Evolutionary conservation across 225 moss, liverwort and hornwort species (phyloP), one percentile per base, ranked within the genome.

Genomic region (Bryum argenteum): DNA sequence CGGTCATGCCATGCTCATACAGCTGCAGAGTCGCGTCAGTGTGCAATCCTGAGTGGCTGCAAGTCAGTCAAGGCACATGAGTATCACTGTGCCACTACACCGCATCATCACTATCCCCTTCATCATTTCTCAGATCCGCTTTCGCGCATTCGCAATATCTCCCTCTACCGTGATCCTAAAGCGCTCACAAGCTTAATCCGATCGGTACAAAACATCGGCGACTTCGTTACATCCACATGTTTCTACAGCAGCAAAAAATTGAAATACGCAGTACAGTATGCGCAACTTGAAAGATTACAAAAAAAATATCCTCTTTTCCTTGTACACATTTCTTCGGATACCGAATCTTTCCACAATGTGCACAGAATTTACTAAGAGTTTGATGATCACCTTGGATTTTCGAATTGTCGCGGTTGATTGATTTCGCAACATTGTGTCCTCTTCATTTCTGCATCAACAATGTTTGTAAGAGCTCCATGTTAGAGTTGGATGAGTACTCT

Each of bases 41-140:
- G 72, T 65, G 45, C 64, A 57, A 63, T 57, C 56, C 43, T 73
- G 47, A 68, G 55, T 73, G 69, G 24, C 69, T 69, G 57, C 57
- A 43, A 57, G 79, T 23, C 81, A 73, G 81, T 73, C 75, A 44
- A 53, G 63, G 64, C 77, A 77, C 81, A 81, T 81, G 77, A 67
- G 62, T 67, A 54, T 58, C 67, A 55, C 76, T 77, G 67, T 9
- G 56, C 54, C 61, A 51, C 70, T 51, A 71, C 40, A 50, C 58
- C 41, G 69, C 52, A 64, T 79, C 37, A 43, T 37, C 52, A 15
- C 61, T 67, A 58, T 39, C 21, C 64, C 26, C 63, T 24, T 57
- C 67, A 72, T 73, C 64, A 64, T 77, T 57, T 70, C 45, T 9
- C 33, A 33, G 47, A 70, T 45, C 65, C 66, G 59, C 67, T 38